Evolutionary conservation across 2,329 filamentous ascomycete species (phyloP), one percentile per base, ranked within the genome.

Genomic region (Ascochyta pisi): DNA sequence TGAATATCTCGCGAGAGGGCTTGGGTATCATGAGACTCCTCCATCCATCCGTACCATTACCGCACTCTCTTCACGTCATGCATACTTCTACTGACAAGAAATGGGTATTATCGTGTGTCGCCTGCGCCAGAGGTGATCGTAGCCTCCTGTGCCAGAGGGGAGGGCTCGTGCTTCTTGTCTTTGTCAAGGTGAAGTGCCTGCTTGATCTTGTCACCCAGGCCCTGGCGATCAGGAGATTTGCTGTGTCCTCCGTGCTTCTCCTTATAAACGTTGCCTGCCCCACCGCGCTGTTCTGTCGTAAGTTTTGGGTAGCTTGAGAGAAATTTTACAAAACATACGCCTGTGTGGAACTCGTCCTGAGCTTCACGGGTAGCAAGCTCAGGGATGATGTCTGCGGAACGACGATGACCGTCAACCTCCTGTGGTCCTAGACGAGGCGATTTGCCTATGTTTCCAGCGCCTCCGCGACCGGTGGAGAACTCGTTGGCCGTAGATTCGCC

Each of bases 201-300:
- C 73, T 81, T 82, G 49, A 77, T 73, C 73, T 80, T 81, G 16
- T 80, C 79, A 51, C 74, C 60, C 29, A 79, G 34, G 26, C 74
- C 73, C 60, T 77, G 73, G 47, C 61, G 64, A n/a, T 75, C 69
- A 31, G 73, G 68, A 37, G 65, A 66, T 27, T 71, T 65, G 56
- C 70, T 76, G 57, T 81, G 79, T n/a, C 78, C 79, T 31, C 78
- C 77, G 54, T 78, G 79, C 63, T 79, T 79, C 54, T 81, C 79
- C 62, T 76, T 78, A 64, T 81, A 74, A 16, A 80, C 73, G 61
- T 82, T 82, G 26, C 79, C 79, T 33, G 72, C 74, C 12, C 79
- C 79, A 27, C 79, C 79, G 16, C 79, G 74, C 73, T 77, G 39
- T 45, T 16, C 12, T 37, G 4, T 24, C 16, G 40, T 73, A 35